Evolutionary conservation across 495 filamentous ascomycete genomes (phyloP), one percentile per base, ranked within the genome.

Genomic region (Aspergillus steynii): DNA sequence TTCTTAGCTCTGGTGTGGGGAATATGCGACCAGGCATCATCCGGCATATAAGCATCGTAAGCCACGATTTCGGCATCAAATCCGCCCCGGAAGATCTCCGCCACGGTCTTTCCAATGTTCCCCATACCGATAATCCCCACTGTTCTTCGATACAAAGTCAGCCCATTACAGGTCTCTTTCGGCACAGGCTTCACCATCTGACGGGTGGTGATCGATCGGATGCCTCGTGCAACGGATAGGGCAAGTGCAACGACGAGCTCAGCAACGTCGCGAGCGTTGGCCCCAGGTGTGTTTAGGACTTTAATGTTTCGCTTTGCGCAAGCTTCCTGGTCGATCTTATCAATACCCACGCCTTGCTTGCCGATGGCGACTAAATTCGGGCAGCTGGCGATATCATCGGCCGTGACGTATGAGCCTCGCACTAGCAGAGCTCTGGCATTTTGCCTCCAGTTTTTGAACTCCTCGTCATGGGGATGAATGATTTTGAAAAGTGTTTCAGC

Each of bases 281-380:
- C 80, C 15, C 75, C 78, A 14, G 82, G 83, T 0, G 79, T 79
- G 68, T 84, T 83, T 46, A 68, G 69, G 6, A 86, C 77, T 3
- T 68, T 68, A 55, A 86, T 76, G 0, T 78, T 77, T 2, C 78
- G 72, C 42, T 76, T 71, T 8, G 64, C 59, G 63, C 79, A 82
- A 1, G 83, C 82, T 0, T 66, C 70, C 25, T 82, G 73, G 63
- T 85, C 80, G 29, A 86, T 78, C 25, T 71, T 68, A 65, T 86
- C 82, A 26, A 78, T 78, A 6, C 85, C 85, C 4, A 83, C 82
- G 9, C 75, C 75, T 29, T 78, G 75, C 65, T 78, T 78, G 28
- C 70, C 70, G 51, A 78, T 72, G 25, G 69, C 68, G 32, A 66
- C 50, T 1, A 78, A 66, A 52, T 70, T 65, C 2, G 68, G 65